Evolutionary conservation across 2,329 filamentous ascomycete species (phyloP).

Genomic region (Aspergillus sojae): DNA sequence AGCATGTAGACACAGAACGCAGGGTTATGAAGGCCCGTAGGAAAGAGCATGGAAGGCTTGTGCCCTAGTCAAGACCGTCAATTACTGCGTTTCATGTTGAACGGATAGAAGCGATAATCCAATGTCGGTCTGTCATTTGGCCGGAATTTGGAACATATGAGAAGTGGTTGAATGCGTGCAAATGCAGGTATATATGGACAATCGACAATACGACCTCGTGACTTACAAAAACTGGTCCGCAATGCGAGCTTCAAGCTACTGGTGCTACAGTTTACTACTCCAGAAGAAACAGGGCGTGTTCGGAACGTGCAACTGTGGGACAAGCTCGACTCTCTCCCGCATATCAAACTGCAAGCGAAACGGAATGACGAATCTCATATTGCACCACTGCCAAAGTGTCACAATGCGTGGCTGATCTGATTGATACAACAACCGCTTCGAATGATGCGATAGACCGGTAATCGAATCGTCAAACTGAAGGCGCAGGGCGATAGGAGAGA

Average conservation of each 20-base stretch:
- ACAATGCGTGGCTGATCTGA: neutral
- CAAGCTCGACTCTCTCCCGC: conserved; percentile 2
- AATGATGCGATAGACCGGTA: neutral
- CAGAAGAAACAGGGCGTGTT: neutral
- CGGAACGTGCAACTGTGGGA: neutral
- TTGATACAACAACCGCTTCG: neutral
- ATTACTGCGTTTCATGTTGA: too few relatives aligned
- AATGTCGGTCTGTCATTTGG: too few relatives aligned
- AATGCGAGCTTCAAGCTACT: neutral
- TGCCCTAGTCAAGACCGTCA: too few relatives aligned
- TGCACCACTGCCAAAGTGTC: neutral
- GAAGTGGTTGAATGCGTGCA: too few relatives aligned
- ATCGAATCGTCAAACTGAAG: neutral
- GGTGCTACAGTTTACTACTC: neutral
- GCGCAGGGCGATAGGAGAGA: neutral
- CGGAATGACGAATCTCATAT: neutral
- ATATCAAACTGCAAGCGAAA: neutral
- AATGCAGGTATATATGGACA: too few relatives aligned
- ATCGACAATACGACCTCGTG: neutral
- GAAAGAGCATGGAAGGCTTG: too few relatives aligned
- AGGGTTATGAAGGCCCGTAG: too few relatives aligned
- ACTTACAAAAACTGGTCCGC: neutral
- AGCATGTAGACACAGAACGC: too few relatives aligned
- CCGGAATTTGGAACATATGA: too few relatives aligned
- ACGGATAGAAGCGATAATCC: too few relatives aligned